Base-by-base conservation (phyloP, 257 asterid genomes). In the Marsdenia floribunda region DNA sequence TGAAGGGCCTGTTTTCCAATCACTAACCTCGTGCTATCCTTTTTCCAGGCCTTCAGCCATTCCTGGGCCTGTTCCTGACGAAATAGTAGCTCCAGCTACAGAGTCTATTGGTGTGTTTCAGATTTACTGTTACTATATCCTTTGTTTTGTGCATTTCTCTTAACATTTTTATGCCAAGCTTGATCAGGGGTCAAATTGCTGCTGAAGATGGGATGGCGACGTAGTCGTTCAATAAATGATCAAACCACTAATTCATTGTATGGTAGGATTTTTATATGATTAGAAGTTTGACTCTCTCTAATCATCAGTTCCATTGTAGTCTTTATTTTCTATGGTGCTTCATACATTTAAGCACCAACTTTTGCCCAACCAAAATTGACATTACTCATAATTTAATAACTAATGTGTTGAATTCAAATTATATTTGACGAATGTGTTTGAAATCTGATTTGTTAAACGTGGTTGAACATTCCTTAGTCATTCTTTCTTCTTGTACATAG, bases 31-130 rank as follows among this genome's bases (percentile, higher is more conserved):
- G 16, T 6, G 15, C 71, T 38, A 66, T 37, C 29, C 35, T 69
- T 77, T 63, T 70, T 84, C 61, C 80, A 94, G 98, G 85, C 97
- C 96, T 50, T 92, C 98, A 19, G 85, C 87, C 76, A 88, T 94
- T 78, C 97, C 98, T 77, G 98, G 98, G 86, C 97, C 93, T 75
- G 88, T 88, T 78, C 98, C 97, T 57, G 98, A 94, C 82, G 97
- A 94, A 82, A 82, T 94, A 73, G 79, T 92, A 73, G 86, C 82
- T 80, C 97, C 97, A 29, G 89, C 83, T 33, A 78, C 95, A 49
- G 91, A 92, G 76, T 94, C 98, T 78, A 87, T 94, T 81, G 98
- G 98, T 90, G 77, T 26, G 92, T 71, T 75, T 72, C 75, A 52
- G 42, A 54, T 82, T 73, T 24, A 66, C 74, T 73, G 64, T 60